phyloP scores from a whole-genome alignment of 1,139 yeast species.

The Pichia sp. region DNA sequence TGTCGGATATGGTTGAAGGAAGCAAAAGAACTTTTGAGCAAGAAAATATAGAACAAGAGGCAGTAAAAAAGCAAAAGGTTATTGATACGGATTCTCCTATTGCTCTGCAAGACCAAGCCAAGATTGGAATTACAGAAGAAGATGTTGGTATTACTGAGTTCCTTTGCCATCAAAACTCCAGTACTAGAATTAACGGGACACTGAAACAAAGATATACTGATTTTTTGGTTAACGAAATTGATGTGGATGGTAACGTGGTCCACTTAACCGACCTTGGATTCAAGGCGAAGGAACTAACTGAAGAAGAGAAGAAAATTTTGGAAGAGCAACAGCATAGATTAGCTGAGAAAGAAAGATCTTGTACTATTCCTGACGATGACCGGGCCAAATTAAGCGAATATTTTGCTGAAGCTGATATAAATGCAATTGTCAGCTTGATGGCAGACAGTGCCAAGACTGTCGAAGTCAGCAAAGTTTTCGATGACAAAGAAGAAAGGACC shows the following conservation, averaged over 20 bases:
- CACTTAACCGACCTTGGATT: constrained; percentile 74
- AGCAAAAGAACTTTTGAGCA: constrained; percentile 1
- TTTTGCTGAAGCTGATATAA: constrained; percentile 58
- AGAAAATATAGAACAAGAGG: not conserved
- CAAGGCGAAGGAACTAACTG: constrained; percentile 49
- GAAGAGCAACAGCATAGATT: constrained; percentile 34
- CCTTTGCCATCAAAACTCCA: constrained; percentile 16
- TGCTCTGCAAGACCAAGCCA: constrained; percentile 3
- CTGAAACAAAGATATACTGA: constrained; percentile 92
- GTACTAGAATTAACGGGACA: constrained; percentile 69
- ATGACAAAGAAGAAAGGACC: constrained; percentile 70
- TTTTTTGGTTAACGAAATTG: constrained; percentile 88
- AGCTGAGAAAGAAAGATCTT: constrained; percentile 32
- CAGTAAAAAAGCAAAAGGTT: not conserved
- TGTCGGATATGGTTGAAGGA: constrained; percentile 8
- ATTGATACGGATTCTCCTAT: not conserved
- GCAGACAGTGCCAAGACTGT: constrained; percentile 49
- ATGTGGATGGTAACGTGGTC: constrained; percentile 60
- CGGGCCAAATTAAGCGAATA: constrained; percentile 44
- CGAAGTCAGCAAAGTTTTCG: constrained; percentile 54
- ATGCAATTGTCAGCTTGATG: constrained; percentile 51
- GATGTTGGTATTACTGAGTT: constrained; percentile 76
- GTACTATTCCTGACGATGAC: constrained; percentile 44
- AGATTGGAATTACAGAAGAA: not conserved
- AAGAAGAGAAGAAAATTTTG: constrained; percentile 36